Conservation (phyloP, 768 basidiomycete species). For the Suillus variegatus region DNA sequence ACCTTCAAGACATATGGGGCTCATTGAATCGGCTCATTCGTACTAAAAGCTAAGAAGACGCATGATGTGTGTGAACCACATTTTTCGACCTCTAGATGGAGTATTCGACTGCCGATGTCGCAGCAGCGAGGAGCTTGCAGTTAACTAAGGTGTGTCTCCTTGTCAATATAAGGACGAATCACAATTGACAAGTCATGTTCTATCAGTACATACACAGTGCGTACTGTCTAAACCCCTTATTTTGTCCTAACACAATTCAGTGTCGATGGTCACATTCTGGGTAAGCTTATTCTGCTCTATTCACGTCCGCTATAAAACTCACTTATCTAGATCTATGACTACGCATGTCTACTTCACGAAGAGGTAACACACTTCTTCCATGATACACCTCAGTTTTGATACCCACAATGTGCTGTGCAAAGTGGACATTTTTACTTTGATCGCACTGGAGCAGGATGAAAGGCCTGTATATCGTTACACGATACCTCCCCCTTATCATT, state of each 20-base stretch:
- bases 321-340: not conserved
- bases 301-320: not conserved
- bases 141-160: not conserved
- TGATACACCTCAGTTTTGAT: not conserved
- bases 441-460: not conserved
- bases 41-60: too few species aligned
- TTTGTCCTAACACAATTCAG: not conserved
- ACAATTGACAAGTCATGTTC: too few species aligned
- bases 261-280: not conserved
- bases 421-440: not conserved
- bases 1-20: too few species aligned
- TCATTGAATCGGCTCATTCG: too few species aligned
- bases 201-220: not conserved
- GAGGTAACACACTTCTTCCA: not conserved
- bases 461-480: not conserved
- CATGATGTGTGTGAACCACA: too few species aligned
- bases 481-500: not conserved
- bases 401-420: not conserved
- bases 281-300: not conserved
- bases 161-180: not conserved
- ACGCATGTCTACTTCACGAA: not conserved
- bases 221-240: not conserved
- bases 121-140: not conserved
- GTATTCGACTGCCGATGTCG: not conserved
- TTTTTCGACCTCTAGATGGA: too few species aligned